Evolutionary conservation across 2,329 filamentous ascomycete genomes (phyloP).

Genomic region (Penicillium sp.): DNA sequence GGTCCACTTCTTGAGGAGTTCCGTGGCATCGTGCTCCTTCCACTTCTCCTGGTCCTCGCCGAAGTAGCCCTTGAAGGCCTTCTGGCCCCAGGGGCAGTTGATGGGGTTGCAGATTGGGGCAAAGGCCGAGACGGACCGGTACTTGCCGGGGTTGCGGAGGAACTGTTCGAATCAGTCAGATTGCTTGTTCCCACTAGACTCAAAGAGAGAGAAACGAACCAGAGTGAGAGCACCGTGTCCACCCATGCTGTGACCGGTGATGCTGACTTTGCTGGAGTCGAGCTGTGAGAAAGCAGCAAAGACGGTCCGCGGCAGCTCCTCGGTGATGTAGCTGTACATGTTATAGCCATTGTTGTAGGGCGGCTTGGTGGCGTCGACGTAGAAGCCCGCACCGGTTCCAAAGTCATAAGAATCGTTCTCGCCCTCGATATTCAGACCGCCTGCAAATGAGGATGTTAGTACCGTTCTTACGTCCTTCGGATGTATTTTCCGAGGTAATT

Average conservation of each 20-base stretch:
- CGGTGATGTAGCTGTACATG: constrained; percentile 92
- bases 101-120: constrained; percentile 85
- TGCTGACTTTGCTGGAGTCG: constrained; percentile 69
- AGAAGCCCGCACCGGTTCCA: constrained; percentile 88
- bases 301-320: constrained; percentile 77
- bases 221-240: constrained; percentile 92
- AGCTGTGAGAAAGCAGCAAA: constrained; percentile 71
- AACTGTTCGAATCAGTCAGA: constrained; percentile 51
- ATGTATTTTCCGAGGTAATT: neutral
- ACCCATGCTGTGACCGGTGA: constrained; percentile 95
- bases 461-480: too few relatives aligned
- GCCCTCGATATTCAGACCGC: constrained; percentile 73
- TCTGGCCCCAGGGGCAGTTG: constrained; percentile 88
- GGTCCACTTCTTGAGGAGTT: constrained; percentile 76
- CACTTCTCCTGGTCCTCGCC: constrained; percentile 73
- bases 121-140: constrained; percentile 85
- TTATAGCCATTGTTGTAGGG: constrained; percentile 79
- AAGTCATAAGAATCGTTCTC: constrained; percentile 92
- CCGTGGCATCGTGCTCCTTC: constrained; percentile 88
- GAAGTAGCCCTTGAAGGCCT: constrained; percentile 90
- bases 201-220: constrained; percentile 35
- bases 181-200: neutral
- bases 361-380: constrained; percentile 76
- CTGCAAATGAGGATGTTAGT: constrained; percentile 35
- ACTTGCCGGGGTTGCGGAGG: constrained; percentile 85